These are phyloP conservation scores for Globisporangium ultimum DNA, from an alignment of 352 stramenopile genomes.

Conservation along the genomic window DNA sequence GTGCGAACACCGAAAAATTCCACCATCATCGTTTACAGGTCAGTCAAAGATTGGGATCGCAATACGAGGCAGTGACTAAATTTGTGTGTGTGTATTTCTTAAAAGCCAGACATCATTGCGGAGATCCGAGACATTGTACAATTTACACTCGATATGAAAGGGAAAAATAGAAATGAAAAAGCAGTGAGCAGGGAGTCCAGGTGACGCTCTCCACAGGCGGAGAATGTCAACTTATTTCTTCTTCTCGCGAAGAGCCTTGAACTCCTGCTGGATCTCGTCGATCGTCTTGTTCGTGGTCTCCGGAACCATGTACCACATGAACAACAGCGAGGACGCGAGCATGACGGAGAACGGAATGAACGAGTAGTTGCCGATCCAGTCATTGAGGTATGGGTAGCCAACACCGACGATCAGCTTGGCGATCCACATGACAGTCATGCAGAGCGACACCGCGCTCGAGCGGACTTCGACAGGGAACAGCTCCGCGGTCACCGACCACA, in stretches of 20 bases:
- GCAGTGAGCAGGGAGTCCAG: too few species aligned
- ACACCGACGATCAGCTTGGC: conserved; percentile 44
- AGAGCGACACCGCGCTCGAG: conserved; percentile 29
- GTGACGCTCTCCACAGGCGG: too few species aligned
- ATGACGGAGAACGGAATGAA: conserved; percentile 33
- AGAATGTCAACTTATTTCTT: conserved; percentile 2
- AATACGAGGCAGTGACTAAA: too few species aligned
- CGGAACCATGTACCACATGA: conserved; percentile 41
- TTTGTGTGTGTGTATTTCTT: too few species aligned
- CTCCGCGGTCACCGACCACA: conserved; percentile 29
- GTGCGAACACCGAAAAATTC: too few species aligned
- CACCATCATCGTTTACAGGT: too few species aligned
- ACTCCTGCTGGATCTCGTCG: conserved; percentile 50
- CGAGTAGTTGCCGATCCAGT: conserved; percentile 28
- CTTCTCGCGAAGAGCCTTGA: conserved; percentile 16
- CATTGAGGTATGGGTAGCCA: conserved; percentile 34
- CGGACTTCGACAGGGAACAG: conserved; percentile 33
- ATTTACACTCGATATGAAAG: too few species aligned
- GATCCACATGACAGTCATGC: conserved; percentile 39
- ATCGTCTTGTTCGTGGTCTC: conserved; percentile 53
- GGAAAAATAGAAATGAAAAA: too few species aligned
- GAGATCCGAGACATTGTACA: too few species aligned
- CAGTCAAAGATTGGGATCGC: too few species aligned
- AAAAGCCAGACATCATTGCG: too few species aligned
- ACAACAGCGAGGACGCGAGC: conserved; percentile 24